Base-by-base conservation (phyloP, 768 basidiomycete species). In the Amanita pallidorosea region DNA sequence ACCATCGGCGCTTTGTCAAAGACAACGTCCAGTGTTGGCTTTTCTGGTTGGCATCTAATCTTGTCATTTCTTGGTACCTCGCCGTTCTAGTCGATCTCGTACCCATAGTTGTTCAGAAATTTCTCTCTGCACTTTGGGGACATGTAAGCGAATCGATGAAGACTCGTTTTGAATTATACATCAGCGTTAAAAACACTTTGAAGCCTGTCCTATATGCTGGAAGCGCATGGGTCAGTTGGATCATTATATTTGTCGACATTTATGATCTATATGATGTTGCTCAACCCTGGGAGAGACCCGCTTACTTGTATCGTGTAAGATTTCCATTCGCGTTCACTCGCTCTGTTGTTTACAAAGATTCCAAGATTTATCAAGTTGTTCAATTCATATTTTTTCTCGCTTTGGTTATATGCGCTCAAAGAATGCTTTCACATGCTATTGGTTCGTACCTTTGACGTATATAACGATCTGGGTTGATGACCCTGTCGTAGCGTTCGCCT, bases 31-130 rank as follows among this genome's bases (percentile, higher is more conserved):
- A 83, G 61, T 82, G 84, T 3, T 90, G 87, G 87, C 69, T 88
- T 2, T 86, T 85, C 64, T 90, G 87, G 85, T 79, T 77, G 6
- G 88, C 86, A 4, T 75, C 83, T 35, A 88, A 90, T 62, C 67
- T 88, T 47, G 67, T 85, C 52, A 73, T 88, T 47, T 88, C 86
- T 2, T 90, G 87, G 87, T 83, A 73, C 54, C 78, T 90, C 31
- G 88, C 83, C 17, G 68, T 86, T 66, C 66, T 83, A 53, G 68
- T 88, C 57, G 83, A 88, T 61, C 64, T 88, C 48, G 64, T 86
- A 47, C 86, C 87, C 9, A 67, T 73, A 38, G 44, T 82, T 46
- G 56, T 71, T 46, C 76, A 72, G 36, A 70, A 74, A 55, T 55
- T 75, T 53, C 75, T 88, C 54, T 68, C 77, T 23, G 63, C 75